Evolutionary conservation across 164 flowering plant genomes (phyloP).

Genomic region (Aristolochia fimbriata): DNA sequence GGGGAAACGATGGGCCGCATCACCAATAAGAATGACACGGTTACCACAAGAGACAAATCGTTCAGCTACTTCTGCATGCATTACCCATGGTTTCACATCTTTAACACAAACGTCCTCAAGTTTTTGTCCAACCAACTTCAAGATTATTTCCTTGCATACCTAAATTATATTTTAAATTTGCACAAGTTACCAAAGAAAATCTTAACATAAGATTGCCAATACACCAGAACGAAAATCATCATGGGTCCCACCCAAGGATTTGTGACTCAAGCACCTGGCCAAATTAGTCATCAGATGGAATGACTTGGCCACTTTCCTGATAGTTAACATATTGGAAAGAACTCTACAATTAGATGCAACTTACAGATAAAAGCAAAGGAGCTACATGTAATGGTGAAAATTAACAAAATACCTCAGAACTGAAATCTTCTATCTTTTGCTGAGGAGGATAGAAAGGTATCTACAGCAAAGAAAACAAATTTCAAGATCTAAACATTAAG

Average conservation of each 20-base stretch:
- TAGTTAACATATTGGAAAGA: no score
- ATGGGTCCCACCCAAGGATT: not conserved
- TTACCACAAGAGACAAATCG: conserved; percentile 45
- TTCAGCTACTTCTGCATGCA: conserved; percentile 99
- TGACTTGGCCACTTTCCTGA: no score
- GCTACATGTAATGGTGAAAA: not conserved
- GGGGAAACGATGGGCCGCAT: conserved; percentile 97
- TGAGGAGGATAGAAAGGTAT: conserved; percentile 94
- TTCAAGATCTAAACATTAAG: not conserved
- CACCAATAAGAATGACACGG: conserved; percentile 80
- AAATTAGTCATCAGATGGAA: no score
- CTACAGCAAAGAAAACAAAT: conserved; percentile 24
- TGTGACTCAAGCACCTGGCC: not conserved
- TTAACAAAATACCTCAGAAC: conserved; percentile 36
- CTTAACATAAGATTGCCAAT: no score
- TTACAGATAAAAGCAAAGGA: not conserved
- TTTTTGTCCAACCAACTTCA: conserved; percentile 68
- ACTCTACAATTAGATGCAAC: not conserved
- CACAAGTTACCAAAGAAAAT: not conserved
- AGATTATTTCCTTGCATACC: conserved; percentile 73
- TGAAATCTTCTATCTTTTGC: conserved; percentile 71
- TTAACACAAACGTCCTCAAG: conserved; percentile 58
- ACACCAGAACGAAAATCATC: not conserved
- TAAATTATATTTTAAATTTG: conserved; percentile 21
- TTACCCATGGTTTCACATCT: conserved; percentile 93